phyloP scores from a whole-genome alignment of 805 yeast genomes.

The Yamadazyma olivae region DNA sequence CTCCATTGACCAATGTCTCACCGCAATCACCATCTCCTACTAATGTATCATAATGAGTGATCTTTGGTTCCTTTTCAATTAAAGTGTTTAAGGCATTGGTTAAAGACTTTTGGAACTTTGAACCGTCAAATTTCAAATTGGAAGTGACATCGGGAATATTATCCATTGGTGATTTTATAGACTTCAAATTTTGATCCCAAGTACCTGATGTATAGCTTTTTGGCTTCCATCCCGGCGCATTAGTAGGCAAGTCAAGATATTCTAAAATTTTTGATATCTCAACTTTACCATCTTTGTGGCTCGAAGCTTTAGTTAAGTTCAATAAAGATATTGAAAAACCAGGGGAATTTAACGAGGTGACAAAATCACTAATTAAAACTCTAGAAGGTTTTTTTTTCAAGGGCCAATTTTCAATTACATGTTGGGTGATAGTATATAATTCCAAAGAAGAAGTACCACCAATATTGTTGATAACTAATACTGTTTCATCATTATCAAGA shows the following conservation, averaged over 20 bases:
- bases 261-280: constrained; percentile 33
- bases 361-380: constrained; percentile 71
- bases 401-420: constrained; percentile 51
- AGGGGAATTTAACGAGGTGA: constrained; percentile 88
- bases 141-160: constrained; percentile 24
- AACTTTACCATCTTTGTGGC: constrained; percentile 29
- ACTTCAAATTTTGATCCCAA: constrained; percentile 29
- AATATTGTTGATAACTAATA: constrained; percentile 73
- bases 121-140: constrained; percentile 25
- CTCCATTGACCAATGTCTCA: constrained; percentile 82
- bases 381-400: constrained; percentile 62
- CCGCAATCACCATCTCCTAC: constrained; percentile 99
- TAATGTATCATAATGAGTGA: constrained; percentile 79
- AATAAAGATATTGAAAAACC: constrained; percentile 86
- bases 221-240: constrained; percentile 81
- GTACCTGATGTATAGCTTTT: constrained; percentile 26
- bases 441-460: constrained; percentile 89
- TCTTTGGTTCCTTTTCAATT: constrained; percentile 60
- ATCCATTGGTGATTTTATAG: constrained; percentile 28
- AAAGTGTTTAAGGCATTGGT: constrained; percentile 37
- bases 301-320: constrained; percentile 51
- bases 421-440: constrained; percentile 65
- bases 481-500: constrained; percentile 57
- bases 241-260: constrained; percentile 66
- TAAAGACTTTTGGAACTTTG: constrained; percentile 50